phyloP scores from a whole-genome alignment of 2,329 filamentous ascomycete genomes.

The Macrophomina phaseolina region DNA sequence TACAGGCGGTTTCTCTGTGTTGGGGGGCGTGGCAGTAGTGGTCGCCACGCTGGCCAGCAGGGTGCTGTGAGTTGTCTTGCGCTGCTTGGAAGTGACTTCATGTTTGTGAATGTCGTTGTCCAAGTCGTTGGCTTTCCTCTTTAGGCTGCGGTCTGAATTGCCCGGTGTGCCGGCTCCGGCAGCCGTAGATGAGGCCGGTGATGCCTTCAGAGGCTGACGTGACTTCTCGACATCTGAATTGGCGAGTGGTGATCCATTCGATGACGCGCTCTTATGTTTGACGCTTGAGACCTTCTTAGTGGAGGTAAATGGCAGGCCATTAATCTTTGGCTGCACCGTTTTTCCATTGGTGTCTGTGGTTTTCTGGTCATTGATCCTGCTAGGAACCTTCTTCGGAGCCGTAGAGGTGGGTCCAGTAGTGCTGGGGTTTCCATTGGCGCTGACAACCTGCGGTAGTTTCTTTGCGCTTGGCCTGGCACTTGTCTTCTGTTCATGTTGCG shows the following conservation, averaged over 20 bases:
- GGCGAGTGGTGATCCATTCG: conserved; percentile 66
- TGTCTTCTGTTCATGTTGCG: conserved; percentile 19
- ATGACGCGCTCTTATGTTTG: conserved; percentile 67
- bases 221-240: conserved; percentile 62
- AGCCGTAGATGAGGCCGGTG: conserved; percentile 42
- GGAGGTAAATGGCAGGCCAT: conserved; percentile 17
- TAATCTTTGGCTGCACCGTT: conserved; percentile 22
- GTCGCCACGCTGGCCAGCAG: conserved; percentile 40
- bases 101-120: conserved; percentile 46
- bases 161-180: conserved; percentile 32
- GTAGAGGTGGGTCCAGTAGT: not conserved
- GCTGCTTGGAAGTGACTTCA: conserved; percentile 41
- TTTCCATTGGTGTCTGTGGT: not conserved
- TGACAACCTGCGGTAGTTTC: not conserved
- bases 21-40: conserved; percentile 37
- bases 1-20: conserved; percentile 38
- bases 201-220: conserved; percentile 46
- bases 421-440: not conserved
- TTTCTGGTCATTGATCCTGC: conserved; percentile 1
- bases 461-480: conserved; percentile 28
- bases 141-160: conserved; percentile 43
- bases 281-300: conserved; percentile 42
- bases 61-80: conserved; percentile 38
- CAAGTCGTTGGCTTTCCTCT: conserved; percentile 50
- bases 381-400: not conserved